Base-by-base conservation (phyloP, 306 rosid genomes). In the Prunus campanulata region DNA sequence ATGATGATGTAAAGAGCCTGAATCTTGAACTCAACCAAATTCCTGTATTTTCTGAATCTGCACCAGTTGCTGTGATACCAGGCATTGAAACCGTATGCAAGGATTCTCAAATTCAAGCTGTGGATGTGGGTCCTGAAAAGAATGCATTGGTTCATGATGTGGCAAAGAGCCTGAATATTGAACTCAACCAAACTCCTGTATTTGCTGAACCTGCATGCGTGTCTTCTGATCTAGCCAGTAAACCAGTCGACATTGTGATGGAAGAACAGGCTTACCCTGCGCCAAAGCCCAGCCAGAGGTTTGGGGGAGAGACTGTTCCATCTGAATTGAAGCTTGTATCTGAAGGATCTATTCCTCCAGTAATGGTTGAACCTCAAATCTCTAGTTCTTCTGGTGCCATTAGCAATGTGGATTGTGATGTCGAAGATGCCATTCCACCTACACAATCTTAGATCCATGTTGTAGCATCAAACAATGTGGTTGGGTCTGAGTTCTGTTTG, bases 1-100 rank as follows among this genome's bases (percentile, higher is more conserved):
- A 55, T 67, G 66, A 61, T 8, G 87, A 77, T n/a, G 48, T 84
- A n/a, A 77, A 80, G 72, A 74, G 15, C 48, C 66, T 74, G 68
- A 72, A 79, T 46, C 42, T 78, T 24, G 85, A 80, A 80, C 80
- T 76, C 82, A 82, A 84, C 71, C 76, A 70, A 56, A 79, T 48
- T 57, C 83, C 84, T 44, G 60, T 32, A 29, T 46, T 76, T 80
- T 72, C 84, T 77, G 88, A 80, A 77, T 79, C 80, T 19, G 72
- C 30, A 30, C 32, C 76, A 39, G 50, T 63, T 55, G 39, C 66
- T 68, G 77, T 77, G 69, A 32, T 65, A 11, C 88, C 80, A 54
- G 72, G 70, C 16, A 54, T 60, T 71, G 86, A 59, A 27, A 79
- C 62, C 60, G 48, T 65, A 72, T 57, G 25, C 66, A 65, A 57